Evolutionary conservation across 768 basidiomycete species (phyloP), one percentile per base, ranked within the genome.

Genomic region (Mrakia frigida): DNA sequence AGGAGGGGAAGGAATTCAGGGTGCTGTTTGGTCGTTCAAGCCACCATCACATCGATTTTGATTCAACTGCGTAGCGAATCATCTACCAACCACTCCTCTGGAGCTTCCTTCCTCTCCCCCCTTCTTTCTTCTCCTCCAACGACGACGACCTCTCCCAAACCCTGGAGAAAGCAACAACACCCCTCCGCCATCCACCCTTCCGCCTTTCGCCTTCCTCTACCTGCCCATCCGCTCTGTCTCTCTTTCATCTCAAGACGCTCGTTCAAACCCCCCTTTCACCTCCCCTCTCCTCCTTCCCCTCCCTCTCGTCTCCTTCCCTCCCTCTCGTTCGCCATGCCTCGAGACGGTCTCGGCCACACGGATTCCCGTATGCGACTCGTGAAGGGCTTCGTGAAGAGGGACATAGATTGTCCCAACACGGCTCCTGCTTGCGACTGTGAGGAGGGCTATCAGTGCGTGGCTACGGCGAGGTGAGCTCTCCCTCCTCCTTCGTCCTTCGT

Each of bases 381-480:
- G n/a, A 14, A 18, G 28, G 23, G 5, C 28, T 18, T 74, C 6
- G 61, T 23, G 25, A 50, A 69, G 68, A 9, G 74, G 25, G 74
- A 75, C 52, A 56, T 77, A 21, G 76, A 77, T 39, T 77, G 76
- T 52, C 71, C 76, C 18, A 73, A 67, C 71, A 37, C 68, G 23
- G 53, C 61, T n/a, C 76, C 76, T n/a, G 31, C 70, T 4, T 77
- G 76, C 28, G 72, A 50, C 31, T 77, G 76, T 39, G 33, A 41
- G 35, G 2, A n/a, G 9, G 76, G 76, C 56, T 77, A 39, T 23
- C 52, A 56, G 5, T 77, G 76, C 41, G 61, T 77, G 28, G 70
- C 52, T 21, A 73, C 71, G 4, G 76, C 76, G 21, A 77, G 76
- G 76, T 77, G 52, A 52, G 65, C 39, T 68, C 23, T 23, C 9